phyloP scores from a whole-genome alignment of 1,139 yeast species.

The Candida sp. region DNA sequence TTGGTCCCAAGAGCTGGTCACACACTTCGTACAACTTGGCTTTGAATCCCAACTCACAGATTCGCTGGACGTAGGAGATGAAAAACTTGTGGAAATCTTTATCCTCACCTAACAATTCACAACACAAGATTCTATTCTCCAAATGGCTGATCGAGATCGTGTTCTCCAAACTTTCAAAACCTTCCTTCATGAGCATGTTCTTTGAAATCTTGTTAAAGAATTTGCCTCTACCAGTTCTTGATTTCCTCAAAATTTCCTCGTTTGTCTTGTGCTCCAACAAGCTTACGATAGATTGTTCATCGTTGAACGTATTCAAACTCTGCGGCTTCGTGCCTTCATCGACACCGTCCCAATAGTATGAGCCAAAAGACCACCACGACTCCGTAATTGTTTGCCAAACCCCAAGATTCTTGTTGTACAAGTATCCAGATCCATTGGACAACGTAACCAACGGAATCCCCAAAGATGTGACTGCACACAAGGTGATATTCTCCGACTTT shows the following conservation, averaged over 20 bases:
- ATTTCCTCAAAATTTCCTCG: constrained; percentile 70
- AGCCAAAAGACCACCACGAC: constrained; percentile 99
- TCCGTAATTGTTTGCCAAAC: constrained; percentile 89
- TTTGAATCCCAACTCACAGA: constrained; percentile 81
- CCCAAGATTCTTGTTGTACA: constrained; percentile 72
- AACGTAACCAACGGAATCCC: constrained; percentile 86
- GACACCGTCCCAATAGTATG: constrained; percentile 89
- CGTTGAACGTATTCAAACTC: constrained; percentile 24
- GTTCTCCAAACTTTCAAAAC: constrained; percentile 91
- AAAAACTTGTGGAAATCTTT: constrained; percentile 69
- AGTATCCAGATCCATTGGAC: constrained; percentile 87
- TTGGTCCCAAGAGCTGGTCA: constrained; percentile 63
- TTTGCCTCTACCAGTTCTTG: constrained; percentile 80
- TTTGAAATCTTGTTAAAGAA: constrained; percentile 87
- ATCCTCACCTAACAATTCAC: constrained; percentile 65
- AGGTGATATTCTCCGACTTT: constrained; percentile 81
- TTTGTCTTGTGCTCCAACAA: constrained; percentile 85
- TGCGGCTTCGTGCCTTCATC: constrained; percentile 31
- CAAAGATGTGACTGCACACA: constrained; percentile 75
- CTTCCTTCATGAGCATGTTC: constrained; percentile 93
- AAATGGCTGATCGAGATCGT: constrained; percentile 87
- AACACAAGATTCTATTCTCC: constrained; percentile 82
- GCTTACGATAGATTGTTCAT: constrained; percentile 60
- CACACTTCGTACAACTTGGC: constrained; percentile 75
- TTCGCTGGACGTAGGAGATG: constrained; percentile 70